phyloP scores from a whole-genome alignment of 2,329 filamentous ascomycete species.

The Annulohypoxylon truncatum region DNA sequence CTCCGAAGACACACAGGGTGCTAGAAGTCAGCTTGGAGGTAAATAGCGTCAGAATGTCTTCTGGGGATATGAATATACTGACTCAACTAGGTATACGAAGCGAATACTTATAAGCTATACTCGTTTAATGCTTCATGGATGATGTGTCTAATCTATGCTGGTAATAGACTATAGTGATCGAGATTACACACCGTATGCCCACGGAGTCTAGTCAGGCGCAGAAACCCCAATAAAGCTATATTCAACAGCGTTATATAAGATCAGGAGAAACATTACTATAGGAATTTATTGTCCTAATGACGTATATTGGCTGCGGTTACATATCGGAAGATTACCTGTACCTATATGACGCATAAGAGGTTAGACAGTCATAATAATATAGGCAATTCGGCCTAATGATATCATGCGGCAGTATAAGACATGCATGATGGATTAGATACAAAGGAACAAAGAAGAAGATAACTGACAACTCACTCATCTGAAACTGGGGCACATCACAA shows the following conservation, averaged over 20 bases:
- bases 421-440: too few species aligned
- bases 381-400: background rate
- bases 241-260: too few species aligned
- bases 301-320: too few species aligned
- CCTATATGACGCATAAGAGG: background rate
- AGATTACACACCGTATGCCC: slow-evolving; percentile 24
- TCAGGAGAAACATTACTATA: too few species aligned
- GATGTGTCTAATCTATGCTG: background rate
- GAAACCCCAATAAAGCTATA: background rate
- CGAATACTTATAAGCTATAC: slow-evolving; percentile 65
- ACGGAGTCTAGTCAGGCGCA: background rate
- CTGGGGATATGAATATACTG: slow-evolving; percentile 73
- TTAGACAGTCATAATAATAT: background rate
- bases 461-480: background rate
- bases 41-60: slow-evolving; percentile 80
- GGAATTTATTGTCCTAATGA: too few species aligned
- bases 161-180: slow-evolving; percentile 24
- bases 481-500: background rate
- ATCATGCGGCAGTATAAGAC: too few species aligned
- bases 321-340: background rate
- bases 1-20: slow-evolving; percentile 56
- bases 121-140: background rate
- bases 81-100: slow-evolving; percentile 77
- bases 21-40: too few species aligned
- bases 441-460: background rate